Evolutionary conservation across 192 early-diverging fungal species (phyloP).

Genomic region (Podila clonocystis): DNA sequence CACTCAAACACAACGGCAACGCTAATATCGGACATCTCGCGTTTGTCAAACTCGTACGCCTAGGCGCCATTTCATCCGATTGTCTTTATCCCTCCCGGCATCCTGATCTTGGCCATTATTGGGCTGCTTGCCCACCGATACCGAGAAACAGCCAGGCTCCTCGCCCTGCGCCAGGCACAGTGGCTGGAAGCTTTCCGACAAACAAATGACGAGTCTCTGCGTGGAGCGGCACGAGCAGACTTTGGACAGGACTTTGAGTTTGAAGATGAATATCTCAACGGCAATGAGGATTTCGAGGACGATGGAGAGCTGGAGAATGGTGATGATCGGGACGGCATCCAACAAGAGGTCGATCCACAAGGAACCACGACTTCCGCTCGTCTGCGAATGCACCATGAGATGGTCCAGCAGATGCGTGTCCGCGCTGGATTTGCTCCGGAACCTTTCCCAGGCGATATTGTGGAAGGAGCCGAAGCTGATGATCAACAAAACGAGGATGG

Average conservation of each 20-base stretch:
- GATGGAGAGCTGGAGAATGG: neutral
- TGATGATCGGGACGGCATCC: neutral
- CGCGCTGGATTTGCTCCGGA: conserved; percentile 51
- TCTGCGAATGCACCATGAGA: conserved; percentile 50
- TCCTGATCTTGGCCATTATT: conserved; percentile 34
- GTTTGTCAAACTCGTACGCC: too few species aligned
- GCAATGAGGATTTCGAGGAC: conserved; percentile 1
- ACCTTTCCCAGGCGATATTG: conserved; percentile 41
- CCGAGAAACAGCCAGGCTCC: conserved; percentile 1
- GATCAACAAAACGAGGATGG: conserved; percentile 13
- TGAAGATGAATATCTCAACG: conserved; percentile 8
- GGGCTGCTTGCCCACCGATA: conserved; percentile 24
- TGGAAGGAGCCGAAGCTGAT: neutral
- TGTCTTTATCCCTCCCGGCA: conserved; percentile 34
- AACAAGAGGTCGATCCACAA: conserved; percentile 14
- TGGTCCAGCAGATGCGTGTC: conserved; percentile 48
- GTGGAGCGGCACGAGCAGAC: neutral
- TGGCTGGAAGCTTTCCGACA: neutral
- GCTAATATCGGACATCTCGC: too few species aligned
- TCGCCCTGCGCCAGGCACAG: neutral
- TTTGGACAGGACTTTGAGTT: conserved; percentile 4
- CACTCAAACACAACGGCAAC: too few species aligned
- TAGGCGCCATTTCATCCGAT: conserved; percentile 25
- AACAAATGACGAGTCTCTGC: neutral
- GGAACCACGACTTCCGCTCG: conserved; percentile 42